Base-by-base conservation (phyloP, 2,329 filamentous ascomycete genomes). In the Fusarium graminum region DNA sequence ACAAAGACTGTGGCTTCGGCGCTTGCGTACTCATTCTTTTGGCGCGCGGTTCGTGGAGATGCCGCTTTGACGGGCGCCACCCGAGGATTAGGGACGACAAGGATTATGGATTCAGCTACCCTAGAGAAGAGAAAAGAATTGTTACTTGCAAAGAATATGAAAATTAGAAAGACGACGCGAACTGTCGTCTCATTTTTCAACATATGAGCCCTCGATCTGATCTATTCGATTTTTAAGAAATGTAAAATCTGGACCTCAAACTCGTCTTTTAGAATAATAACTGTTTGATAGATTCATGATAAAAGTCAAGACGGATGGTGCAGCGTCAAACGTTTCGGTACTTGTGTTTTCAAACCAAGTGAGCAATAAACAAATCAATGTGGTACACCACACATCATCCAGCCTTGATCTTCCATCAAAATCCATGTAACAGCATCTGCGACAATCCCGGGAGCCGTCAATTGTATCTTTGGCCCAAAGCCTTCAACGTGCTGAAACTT, bases 11-110 rank as follows among this genome's bases (percentile, higher is more conserved):
- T 57, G 19, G 29, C 36, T 19, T 43, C 45, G 58, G 59, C 58
- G 59, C 59, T 63, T 63, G 45, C 22, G 4, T 3, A 43, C 14
- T 32, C 28, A 39, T n/a, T 45, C 30, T 47, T 32, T 63, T 63
- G 57, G 58, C 59, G 59, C 59, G 59, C 59, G 59, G 59, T 63
- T 63, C 58, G 7, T 41, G 34, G 40, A n/a, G 34, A 22, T 19
- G 41, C 36, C 32, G 13, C 30, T 25, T 28, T 25, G 36, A 14
- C 13, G 17, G 25, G 36, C 49, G 59, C 58, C 25, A 61, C 54
- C 14, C 13, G 11, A 34, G 17, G 19, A n/a, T 44, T 16, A 41
- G 19, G 9, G 34, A 17, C 29, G 28, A n/a, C 29, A 44, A 30
- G 53, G 41, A 28, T 43, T 29, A 46, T 17, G 25, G 38, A 28